Evolutionary conservation across 83 land plant species (phyloP).

Genomic region (Picea abies): DNA sequence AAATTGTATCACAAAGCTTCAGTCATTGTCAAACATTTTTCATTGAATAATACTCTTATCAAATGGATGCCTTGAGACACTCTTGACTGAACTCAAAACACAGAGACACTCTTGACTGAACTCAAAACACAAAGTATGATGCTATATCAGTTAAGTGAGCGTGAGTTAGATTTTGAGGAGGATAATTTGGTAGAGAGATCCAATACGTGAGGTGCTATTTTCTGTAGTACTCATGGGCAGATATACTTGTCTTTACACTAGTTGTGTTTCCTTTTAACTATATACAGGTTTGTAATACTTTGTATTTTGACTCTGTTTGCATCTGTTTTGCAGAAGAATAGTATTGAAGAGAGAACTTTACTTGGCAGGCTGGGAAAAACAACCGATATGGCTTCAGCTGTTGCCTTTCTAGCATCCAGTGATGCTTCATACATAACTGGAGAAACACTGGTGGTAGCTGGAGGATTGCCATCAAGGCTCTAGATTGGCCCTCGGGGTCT

Average conservation of each 20-base stretch:
- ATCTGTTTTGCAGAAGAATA: constrained; percentile 53
- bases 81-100: no score
- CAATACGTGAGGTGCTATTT: background rate
- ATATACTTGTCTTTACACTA: background rate
- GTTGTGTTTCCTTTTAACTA: background rate
- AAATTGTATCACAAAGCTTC: no score
- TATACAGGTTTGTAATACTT: background rate
- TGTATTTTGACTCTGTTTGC: background rate
- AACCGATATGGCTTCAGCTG: constrained; percentile 90
- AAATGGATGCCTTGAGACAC: no score
- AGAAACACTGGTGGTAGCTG: constrained; percentile 87
- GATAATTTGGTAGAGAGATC: no score
- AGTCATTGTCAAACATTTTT: no score
- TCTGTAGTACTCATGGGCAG: background rate
- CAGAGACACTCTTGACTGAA: no score
- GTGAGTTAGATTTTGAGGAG: no score
- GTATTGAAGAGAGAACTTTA: constrained; percentile 45
- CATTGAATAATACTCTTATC: no score
- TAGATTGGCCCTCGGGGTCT: constrained; percentile 6
- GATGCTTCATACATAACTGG: constrained; percentile 96
- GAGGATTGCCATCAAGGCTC: constrained; percentile 80
- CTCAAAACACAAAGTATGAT: no score
- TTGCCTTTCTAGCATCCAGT: constrained; percentile 88
- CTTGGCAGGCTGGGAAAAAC: constrained; percentile 80
- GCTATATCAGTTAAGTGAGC: no score